Evolutionary conservation across 768 basidiomycete genomes (phyloP), one percentile per base, ranked within the genome.

Genomic region (Termitomyces sp.): DNA sequence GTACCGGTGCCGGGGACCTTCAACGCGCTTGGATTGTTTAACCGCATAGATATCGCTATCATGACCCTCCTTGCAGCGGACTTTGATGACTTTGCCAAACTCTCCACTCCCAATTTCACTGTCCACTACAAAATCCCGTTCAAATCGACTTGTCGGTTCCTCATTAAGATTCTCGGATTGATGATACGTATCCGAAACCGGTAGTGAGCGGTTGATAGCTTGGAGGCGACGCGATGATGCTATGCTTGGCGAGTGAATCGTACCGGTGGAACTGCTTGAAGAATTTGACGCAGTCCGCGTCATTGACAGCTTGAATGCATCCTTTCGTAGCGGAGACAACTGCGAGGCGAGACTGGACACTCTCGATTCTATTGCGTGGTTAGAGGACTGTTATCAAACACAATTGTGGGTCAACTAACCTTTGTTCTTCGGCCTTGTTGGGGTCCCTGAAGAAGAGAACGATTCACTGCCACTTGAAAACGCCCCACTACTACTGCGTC

Each of bases 21-120:
- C 90, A 64, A 97, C 95, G 33, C 84, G 81, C 75, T 95, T 94
- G 32, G 92, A 95, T 69, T 91, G 90, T 79, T 99, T 99, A 66
- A 99, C 85, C 10, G 96, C 96, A 70, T 81, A 95, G 35, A 92
- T 72, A 49, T 74, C 72, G 36, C 69, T 66, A 38, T 81, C 75
- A 60, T 78, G 73, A 59, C 74, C 77, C 42, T 79, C 77, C 74
- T 93, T 92, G 68, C 78, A 76, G 56, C 80, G 82, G 44, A 88
- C 92, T 73, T 90, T 92, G 74, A 93, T 88, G 20, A 94, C 96
- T 66, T 88, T 88, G 26, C 94, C 94, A 72, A 98, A 98, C 68
- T 93, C 92, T 14, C 96, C 96, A 53, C 86, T 87, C 6, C 96
- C 96, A 12, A 98, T 77, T 65, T 87, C 83, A 57, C 90, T 88